A percentile compares a stretch with the other conserved stretches of the same genome.
Conservation (phyloP, 2,329 filamentous ascomycete species). For the Coniella vitis region DNA sequence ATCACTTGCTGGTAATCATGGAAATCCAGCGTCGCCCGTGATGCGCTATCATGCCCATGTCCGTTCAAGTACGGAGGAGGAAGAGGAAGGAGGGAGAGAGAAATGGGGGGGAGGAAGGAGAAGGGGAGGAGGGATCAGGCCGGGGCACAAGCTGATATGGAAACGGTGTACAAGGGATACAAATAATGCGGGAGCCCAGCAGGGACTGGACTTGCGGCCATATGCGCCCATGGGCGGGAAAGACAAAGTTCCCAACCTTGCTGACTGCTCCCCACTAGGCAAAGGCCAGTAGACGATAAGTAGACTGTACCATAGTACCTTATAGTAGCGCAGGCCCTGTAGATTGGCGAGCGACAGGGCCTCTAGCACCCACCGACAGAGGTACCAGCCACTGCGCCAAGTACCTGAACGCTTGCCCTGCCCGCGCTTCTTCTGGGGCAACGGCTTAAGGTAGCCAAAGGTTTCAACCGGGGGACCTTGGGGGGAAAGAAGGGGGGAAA, state of each 20-base stretch:
- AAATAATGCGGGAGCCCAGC: slow-evolving; percentile 16
- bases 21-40: slow-evolving; percentile 13
- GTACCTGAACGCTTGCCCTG: background rate
- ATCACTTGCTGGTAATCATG: slow-evolving; percentile 7
- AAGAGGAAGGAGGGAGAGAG: slow-evolving; percentile 22
- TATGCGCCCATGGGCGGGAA: slow-evolving; percentile 3
- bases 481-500: background rate
- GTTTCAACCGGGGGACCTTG: too few species aligned
- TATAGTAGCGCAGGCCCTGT: background rate
- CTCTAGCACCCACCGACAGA: background rate
- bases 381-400: background rate
- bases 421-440: background rate
- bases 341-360: background rate
- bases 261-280: slow-evolving; percentile 7
- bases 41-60: slow-evolving; percentile 13
- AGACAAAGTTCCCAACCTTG: slow-evolving; percentile 1
- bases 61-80: slow-evolving; percentile 1
- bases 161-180: slow-evolving; percentile 19
- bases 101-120: slow-evolving; percentile 2
- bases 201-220: slow-evolving; percentile 1
- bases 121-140: slow-evolving; percentile 7
- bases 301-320: background rate
- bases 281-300: slow-evolving; percentile 15
- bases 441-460: too few species aligned
- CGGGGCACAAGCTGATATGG: slow-evolving; percentile 13